These are phyloP conservation scores for Thraustochytrium striatum DNA, from an alignment of 352 stramenopile genomes.

Conservation along the genomic window DNA sequence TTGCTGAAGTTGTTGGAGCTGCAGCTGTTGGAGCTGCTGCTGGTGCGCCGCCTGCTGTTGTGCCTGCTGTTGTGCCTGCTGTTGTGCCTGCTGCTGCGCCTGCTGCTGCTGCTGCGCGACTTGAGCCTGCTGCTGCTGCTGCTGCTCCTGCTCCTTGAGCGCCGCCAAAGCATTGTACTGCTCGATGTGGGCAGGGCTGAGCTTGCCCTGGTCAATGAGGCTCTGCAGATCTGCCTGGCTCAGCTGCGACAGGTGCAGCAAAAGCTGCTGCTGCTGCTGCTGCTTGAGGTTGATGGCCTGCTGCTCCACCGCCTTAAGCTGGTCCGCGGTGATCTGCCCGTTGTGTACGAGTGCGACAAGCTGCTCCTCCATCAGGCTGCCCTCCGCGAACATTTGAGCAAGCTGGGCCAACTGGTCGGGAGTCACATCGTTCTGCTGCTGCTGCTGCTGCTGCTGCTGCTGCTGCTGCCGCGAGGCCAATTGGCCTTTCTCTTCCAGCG, in stretches of 20 bases:
- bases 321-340: neutral
- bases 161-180: neutral
- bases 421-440: too few relatives aligned
- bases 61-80: neutral
- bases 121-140: neutral
- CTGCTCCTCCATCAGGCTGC: neutral
- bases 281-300: neutral
- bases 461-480: too few relatives aligned
- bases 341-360: neutral
- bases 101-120: neutral
- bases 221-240: neutral
- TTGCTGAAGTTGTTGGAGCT: constrained; percentile 62
- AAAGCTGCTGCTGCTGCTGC: neutral
- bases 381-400: neutral
- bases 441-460: too few relatives aligned
- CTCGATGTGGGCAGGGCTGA: neutral
- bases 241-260: neutral
- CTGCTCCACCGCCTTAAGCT: neutral
- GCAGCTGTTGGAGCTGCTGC: constrained; percentile 58
- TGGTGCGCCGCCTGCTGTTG: neutral
- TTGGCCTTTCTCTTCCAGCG: too few relatives aligned
- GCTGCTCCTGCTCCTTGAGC: neutral
- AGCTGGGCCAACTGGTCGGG: too few relatives aligned
- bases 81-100: neutral
- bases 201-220: neutral